A percentile compares a stretch with the other conserved stretches of the same genome.
phyloP scores from a whole-genome alignment of 768 basidiomycete species.

The Phlebiopsis flavidoalba region DNA sequence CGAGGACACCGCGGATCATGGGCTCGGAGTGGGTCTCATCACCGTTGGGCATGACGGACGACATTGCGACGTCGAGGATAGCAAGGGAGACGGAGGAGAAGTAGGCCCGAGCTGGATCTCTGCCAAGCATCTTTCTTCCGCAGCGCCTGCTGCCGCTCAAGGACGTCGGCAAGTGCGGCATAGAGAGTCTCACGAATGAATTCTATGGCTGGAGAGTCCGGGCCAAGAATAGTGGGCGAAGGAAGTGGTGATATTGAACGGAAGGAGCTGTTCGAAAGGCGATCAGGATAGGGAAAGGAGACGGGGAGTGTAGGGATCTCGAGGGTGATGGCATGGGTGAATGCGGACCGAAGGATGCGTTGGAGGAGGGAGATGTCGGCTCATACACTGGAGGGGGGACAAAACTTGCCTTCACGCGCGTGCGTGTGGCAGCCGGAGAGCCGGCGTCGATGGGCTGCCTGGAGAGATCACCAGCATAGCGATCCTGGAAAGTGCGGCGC shows the following conservation, averaged over 20 bases:
- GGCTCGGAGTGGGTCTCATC: slow-evolving; percentile 14
- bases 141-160: slow-evolving; percentile 52
- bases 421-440: slow-evolving; percentile 21
- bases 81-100: slow-evolving; percentile 73
- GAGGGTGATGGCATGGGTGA: slow-evolving; percentile 15
- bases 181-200: slow-evolving; percentile 86
- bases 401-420: slow-evolving; percentile 51
- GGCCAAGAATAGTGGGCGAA: slow-evolving; percentile 29
- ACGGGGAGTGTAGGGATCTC: slow-evolving; percentile 17
- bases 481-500: slow-evolving; percentile 76
- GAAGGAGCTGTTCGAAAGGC: slow-evolving; percentile 20
- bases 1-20: slow-evolving; percentile 44
- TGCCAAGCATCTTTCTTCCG: slow-evolving; percentile 44
- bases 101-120: slow-evolving; percentile 70
- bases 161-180: slow-evolving; percentile 68
- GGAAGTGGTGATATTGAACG: slow-evolving; percentile 15
- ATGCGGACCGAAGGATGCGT: slow-evolving; percentile 14
- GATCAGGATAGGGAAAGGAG: slow-evolving; percentile 25
- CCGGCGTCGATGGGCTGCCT: slow-evolving; percentile 68
- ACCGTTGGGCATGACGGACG: slow-evolving; percentile 33
- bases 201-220: slow-evolving; percentile 55
- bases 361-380: slow-evolving; percentile 23
- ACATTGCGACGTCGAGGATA: slow-evolving; percentile 61
- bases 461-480: slow-evolving; percentile 71
- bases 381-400: slow-evolving; percentile 69